Evolutionary conservation across 305 asterid genomes (phyloP).

Genomic region (Fraxinus baroniana): DNA sequence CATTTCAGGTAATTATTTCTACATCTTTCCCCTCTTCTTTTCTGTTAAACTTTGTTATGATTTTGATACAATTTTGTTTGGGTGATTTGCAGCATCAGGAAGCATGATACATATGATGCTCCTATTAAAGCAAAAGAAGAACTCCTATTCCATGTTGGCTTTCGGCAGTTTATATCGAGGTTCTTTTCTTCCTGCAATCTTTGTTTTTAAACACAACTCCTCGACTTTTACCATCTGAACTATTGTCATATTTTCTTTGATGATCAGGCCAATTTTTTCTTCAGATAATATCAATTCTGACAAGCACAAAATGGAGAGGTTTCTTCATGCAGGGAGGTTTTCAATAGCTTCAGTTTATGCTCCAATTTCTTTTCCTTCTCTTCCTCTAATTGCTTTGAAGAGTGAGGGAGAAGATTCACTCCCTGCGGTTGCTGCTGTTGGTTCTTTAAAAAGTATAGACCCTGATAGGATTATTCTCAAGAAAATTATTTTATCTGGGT

Average conservation of each 20-base stretch:
- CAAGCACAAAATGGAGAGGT: conserved; percentile 96
- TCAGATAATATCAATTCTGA: conserved; percentile 70
- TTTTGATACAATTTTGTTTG: conserved; percentile 21
- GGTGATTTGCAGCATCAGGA: conserved; percentile 53
- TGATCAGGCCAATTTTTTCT: conserved; percentile 79
- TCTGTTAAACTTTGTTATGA: conserved; percentile 5
- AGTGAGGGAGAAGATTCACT: conserved; percentile 46
- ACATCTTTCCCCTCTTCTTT: conserved; percentile 9
- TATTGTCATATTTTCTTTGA: background rate
- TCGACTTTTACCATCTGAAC: background rate
- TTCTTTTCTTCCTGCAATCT: conserved; percentile 21
- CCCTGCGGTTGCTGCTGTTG: conserved; percentile 78
- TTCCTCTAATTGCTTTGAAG: conserved; percentile 78
- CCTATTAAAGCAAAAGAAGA: conserved; percentile 98
- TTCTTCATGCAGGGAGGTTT: conserved; percentile 87
- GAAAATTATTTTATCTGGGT: conserved; percentile 94
- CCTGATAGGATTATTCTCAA: conserved; percentile 81
- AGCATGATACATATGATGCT: conserved; percentile 71
- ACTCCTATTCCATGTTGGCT: conserved; percentile 85
- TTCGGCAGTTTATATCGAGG: conserved; percentile 86
- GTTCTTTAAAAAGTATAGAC: conserved; percentile 77
- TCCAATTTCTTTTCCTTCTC: conserved; percentile 74
- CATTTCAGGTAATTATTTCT: conserved; percentile 72
- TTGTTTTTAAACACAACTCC: background rate
- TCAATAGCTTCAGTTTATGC: conserved; percentile 86